A percentile compares a stretch with the other conserved stretches of the same genome.
phyloP scores from a whole-genome alignment of 345 rosid species.

The Pistacia integerrima region DNA sequence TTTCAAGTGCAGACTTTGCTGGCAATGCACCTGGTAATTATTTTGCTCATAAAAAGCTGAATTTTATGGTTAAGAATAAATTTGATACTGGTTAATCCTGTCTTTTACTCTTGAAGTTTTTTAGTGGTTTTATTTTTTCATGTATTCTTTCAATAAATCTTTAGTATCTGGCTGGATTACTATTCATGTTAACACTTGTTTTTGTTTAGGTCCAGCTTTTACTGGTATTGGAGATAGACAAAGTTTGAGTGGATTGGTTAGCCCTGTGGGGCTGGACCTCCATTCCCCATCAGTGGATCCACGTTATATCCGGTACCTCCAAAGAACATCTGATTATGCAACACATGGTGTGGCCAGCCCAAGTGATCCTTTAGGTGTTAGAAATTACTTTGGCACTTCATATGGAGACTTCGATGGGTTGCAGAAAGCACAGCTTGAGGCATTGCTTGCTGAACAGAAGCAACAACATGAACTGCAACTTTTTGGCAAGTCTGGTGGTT shows the following conservation, averaged over 20 bases:
- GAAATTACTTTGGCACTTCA: conserved; percentile 46
- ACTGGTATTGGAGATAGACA: conserved; percentile 44
- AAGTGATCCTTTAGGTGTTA: conserved; percentile 41
- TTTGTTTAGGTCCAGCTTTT: conserved; percentile 43
- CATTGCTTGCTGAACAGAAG: conserved; percentile 68
- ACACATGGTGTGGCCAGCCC: conserved; percentile 31
- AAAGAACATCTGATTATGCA: conserved; percentile 42
- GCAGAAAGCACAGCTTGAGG: conserved; percentile 60
- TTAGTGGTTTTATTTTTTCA: neutral
- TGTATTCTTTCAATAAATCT: neutral
- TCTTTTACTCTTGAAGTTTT: conserved; percentile 19
- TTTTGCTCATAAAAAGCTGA: conserved; percentile 49
- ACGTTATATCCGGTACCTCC: conserved; percentile 53
- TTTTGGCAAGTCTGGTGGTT: conserved; percentile 50
- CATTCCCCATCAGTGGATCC: conserved; percentile 54
- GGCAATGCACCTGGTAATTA: conserved; percentile 42
- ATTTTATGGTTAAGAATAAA: conserved; percentile 40
- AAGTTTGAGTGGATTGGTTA: conserved; percentile 42
- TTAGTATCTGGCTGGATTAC: neutral
- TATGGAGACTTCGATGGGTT: conserved; percentile 48
- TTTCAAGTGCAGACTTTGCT: conserved; percentile 42
- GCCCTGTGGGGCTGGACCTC: conserved; percentile 50
- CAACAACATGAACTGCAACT: conserved; percentile 54
- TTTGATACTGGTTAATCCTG: conserved; percentile 49
- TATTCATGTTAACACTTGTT: conserved; percentile 5